Conservation (phyloP, 495 filamentous ascomycete genomes). For the Trypethelium eluteriae region DNA sequence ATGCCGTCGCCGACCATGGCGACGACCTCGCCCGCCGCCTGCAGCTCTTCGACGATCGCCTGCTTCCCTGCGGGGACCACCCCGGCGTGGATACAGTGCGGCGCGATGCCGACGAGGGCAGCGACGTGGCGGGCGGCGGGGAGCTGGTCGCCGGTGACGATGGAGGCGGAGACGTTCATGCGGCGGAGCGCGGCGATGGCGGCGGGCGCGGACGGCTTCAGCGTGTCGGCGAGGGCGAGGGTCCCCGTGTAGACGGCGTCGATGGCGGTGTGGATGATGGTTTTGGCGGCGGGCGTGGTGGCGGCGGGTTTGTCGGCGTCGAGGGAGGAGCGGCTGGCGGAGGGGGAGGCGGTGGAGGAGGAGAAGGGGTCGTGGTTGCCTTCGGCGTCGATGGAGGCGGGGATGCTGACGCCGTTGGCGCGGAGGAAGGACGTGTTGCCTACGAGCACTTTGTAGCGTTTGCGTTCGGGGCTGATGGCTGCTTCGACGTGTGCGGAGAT, state of each 20-base stretch:
- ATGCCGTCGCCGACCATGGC: slow-evolving; percentile 99
- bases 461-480: slow-evolving; percentile 52
- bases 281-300: slow-evolving; percentile 54
- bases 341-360: slow-evolving; percentile 22
- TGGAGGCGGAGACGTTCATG: slow-evolving; percentile 77
- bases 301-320: slow-evolving; percentile 33
- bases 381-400: slow-evolving; percentile 46
- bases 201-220: slow-evolving; percentile 81
- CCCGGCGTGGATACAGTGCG: slow-evolving; percentile 66
- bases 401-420: slow-evolving; percentile 59
- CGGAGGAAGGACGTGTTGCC: slow-evolving; percentile 73
- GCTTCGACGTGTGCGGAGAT: slow-evolving; percentile 78
- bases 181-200: slow-evolving; percentile 73
- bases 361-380: slow-evolving; percentile 42
- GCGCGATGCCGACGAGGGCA: slow-evolving; percentile 68
- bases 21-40: slow-evolving; percentile 63
- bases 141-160: slow-evolving; percentile 88
- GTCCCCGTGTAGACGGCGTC: slow-evolving; percentile 70
- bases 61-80: slow-evolving; percentile 85
- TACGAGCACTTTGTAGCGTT: slow-evolving; percentile 68
- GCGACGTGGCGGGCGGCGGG: slow-evolving; percentile 78
- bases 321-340: slow-evolving; percentile 27
- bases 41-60: slow-evolving; percentile 67
- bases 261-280: slow-evolving; percentile 86
- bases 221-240: slow-evolving; percentile 75